Conservation (phyloP, 371 early-diverging fungal species). For the Rhizopus sp. region DNA sequence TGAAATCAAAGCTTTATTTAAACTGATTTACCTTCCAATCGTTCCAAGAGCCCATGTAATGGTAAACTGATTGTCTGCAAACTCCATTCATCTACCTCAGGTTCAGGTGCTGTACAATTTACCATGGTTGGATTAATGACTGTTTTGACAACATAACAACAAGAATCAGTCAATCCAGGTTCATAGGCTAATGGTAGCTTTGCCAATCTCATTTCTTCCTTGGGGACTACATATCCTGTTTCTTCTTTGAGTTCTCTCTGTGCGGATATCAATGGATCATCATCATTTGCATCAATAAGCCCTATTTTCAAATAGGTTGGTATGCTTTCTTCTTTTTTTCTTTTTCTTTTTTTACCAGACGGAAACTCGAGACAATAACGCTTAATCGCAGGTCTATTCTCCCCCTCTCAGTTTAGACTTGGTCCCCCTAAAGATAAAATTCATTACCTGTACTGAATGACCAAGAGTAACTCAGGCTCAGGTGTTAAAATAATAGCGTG, state of each 20-base stretch:
- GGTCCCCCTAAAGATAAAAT: not conserved
- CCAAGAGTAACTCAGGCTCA: conserved; percentile 51
- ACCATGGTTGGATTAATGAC: conserved; percentile 24
- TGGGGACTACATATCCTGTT: conserved; percentile 48
- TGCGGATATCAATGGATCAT: conserved; percentile 44
- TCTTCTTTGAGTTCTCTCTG: conserved; percentile 64
- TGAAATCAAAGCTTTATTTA: not conserved
- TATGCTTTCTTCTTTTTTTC: not conserved
- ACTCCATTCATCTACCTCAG: conserved; percentile 63
- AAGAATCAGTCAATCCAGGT: conserved; percentile 61
- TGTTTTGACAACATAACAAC: conserved; percentile 47
- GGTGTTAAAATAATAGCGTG: conserved; percentile 43
- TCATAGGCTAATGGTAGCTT: conserved; percentile 54
- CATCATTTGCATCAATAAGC: conserved; percentile 55
- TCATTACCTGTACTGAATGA: conserved; percentile 55
- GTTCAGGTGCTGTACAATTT: conserved; percentile 11
- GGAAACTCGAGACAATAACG: conserved; percentile 64
- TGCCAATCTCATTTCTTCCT: conserved; percentile 3
- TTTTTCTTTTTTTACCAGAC: conserved; percentile 43
- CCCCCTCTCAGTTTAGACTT: no score
- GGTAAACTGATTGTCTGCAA: conserved; percentile 49
- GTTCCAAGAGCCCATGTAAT: conserved; percentile 27
- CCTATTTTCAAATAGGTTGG: conserved; percentile 22
- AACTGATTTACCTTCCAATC: conserved; percentile 37
- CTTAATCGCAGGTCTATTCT: conserved; percentile 55